Evolutionary conservation across 106 monocot genomes (phyloP).

Genomic region (Platanthera zijinensis): DNA sequence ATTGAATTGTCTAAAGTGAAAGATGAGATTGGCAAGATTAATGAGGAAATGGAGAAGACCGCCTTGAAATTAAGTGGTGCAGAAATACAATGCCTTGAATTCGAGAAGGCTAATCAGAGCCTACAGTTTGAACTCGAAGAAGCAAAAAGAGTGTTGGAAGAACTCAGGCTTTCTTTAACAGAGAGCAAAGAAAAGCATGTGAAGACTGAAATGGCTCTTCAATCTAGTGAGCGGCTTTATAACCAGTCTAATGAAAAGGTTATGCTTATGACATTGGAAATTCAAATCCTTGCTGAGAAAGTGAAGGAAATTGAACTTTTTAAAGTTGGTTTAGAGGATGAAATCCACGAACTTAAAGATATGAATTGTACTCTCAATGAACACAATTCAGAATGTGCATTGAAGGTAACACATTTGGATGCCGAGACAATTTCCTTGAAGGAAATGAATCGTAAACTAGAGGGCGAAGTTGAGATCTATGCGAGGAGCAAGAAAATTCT

Average conservation of each 20-base stretch:
- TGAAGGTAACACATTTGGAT: slow-evolving; percentile 23
- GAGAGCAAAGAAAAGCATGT: slow-evolving; percentile 9
- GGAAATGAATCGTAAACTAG: slow-evolving; percentile 23
- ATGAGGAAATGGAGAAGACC: slow-evolving; percentile 34
- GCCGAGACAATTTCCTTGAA: slow-evolving; percentile 23
- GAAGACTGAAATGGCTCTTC: slow-evolving; percentile 23
- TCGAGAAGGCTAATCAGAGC: slow-evolving; percentile 26
- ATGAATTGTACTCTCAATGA: slow-evolving; percentile 28
- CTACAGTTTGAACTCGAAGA: slow-evolving; percentile 20
- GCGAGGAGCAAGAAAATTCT: slow-evolving; percentile 30
- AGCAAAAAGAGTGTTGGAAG: slow-evolving; percentile 20
- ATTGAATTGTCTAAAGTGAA: slow-evolving; percentile 24
- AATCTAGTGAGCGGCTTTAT: slow-evolving; percentile 18
- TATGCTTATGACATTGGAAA: slow-evolving; percentile 18
- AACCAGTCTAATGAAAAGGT: slow-evolving; percentile 30
- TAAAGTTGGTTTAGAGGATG: slow-evolving; percentile 41
- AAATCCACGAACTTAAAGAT: slow-evolving; percentile 33
- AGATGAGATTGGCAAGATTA: slow-evolving; percentile 30
- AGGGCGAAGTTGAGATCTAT: slow-evolving; percentile 25
- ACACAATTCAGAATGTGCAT: slow-evolving; percentile 21
- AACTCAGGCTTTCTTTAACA: slow-evolving; percentile 16
- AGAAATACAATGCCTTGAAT: slow-evolving; percentile 24
- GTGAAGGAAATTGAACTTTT: slow-evolving; percentile 25
- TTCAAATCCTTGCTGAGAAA: slow-evolving; percentile 16
- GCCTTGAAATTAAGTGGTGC: slow-evolving; percentile 14